A percentile compares a stretch with the other conserved stretches of the same genome.
Conservation (phyloP, 345 rosid genomes). For the Raphanus sativus region DNA sequence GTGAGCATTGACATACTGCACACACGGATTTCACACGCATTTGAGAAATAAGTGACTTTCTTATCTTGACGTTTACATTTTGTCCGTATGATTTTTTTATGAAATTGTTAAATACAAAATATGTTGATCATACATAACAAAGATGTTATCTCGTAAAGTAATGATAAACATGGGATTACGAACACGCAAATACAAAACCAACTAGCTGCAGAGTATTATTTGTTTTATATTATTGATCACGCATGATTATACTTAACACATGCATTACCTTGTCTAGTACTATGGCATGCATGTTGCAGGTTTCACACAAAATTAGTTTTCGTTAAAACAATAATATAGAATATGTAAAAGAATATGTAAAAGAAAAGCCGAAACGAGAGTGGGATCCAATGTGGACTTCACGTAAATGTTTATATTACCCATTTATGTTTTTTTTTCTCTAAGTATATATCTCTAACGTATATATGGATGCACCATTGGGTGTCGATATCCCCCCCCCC, state of each 20-base stretch:
- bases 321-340: background rate
- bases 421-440: background rate
- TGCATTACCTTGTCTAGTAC: background rate
- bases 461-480: conserved; percentile 17
- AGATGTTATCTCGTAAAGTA: background rate
- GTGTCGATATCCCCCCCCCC: background rate
- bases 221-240: background rate
- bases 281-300: background rate
- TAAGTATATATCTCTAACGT: background rate
- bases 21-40: conserved; percentile 28
- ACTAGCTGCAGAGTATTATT: background rate
- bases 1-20: conserved; percentile 10
- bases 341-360: conserved; percentile 12
- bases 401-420: conserved; percentile 4
- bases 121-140: background rate
- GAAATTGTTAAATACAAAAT: background rate
- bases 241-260: background rate
- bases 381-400: conserved; percentile 38
- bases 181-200: conserved; percentile 4
- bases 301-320: background rate
- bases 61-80: background rate
- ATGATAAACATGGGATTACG: background rate
- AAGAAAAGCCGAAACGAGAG: conserved; percentile 2
- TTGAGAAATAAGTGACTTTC: background rate
- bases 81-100: background rate